Base-by-base conservation (phyloP, 768 basidiomycete genomes). In the Pisolithus orientalis region DNA sequence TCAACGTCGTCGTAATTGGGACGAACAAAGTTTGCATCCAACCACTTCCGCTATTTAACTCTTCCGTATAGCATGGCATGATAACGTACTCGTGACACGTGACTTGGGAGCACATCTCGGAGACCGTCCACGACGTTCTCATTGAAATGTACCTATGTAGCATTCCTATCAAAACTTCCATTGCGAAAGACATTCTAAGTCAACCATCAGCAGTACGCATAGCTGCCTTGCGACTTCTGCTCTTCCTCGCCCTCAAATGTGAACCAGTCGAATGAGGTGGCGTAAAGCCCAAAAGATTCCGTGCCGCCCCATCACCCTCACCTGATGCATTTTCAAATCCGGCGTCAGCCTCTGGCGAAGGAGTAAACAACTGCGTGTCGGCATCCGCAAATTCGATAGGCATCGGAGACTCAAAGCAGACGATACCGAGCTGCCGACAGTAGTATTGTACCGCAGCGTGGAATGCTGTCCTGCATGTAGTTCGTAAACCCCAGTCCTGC, bases 381-480 rank as follows among this genome's bases (percentile, higher is more conserved):
- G 56, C 51, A 43, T 71, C 62, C 38, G 66, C 67, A 59, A 73
- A 82, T 39, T 76, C 71, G 57, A 91, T 61, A 10, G 88, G 87
- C 48, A 84, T 68, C 14, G 83, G 73, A 2, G 87, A 75, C 59
- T 80, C 76, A 66, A 72, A 74, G 56, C 78, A 81, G 21, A 70
- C 70, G 59, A 90, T 88, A 32, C 79, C 83, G 8, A 90, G 77
- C 61, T 87, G 79, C 50, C 74, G 78, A 60, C 79, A 85, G 65
- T 84, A 90, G 59, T 83, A 77, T 58, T 87, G 80, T 21, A 82
- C 83, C 1, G 89, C 88, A 8, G 85, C 85, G 61, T 88, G 80
- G 72, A 91, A 91, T 3, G 87, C 84, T 1, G 88, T 90, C 62
- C 78, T 82, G 44, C 87, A 79, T 10, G 76, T 67, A 55, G 71